phyloP scores from a whole-genome alignment of 768 basidiomycete genomes.

The Mycena pura region DNA sequence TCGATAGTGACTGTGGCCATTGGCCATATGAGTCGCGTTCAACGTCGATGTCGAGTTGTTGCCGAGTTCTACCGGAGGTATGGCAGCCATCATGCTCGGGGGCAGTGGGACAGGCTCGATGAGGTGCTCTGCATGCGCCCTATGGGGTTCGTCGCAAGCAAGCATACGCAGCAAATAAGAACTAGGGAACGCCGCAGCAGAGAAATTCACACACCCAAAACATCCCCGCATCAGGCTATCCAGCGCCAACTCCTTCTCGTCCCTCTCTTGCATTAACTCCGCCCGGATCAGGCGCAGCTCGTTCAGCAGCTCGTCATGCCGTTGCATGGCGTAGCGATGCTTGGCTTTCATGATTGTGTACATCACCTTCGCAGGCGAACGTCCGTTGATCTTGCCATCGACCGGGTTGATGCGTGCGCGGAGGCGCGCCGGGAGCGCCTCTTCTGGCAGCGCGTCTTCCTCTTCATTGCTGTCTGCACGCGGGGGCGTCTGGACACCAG shows the following conservation, averaged over 20 bases:
- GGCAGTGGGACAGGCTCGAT: slow-evolving; percentile 23
- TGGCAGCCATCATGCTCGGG: slow-evolving; percentile 14
- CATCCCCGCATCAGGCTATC: slow-evolving; percentile 55
- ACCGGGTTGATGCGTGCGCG: slow-evolving; percentile 55
- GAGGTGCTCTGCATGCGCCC: slow-evolving; percentile 24
- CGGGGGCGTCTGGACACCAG: slow-evolving; percentile 24
- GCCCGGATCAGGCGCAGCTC: slow-evolving; percentile 64
- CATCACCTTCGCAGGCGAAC: slow-evolving; percentile 72
- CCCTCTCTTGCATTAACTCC: slow-evolving; percentile 58
- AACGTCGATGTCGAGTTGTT: slow-evolving; percentile 16
- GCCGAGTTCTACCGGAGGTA: neutral
- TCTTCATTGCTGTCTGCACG: slow-evolving; percentile 43
- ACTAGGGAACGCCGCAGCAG: neutral
- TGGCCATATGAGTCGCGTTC: slow-evolving; percentile 18
- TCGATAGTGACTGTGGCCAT: slow-evolving; percentile 20
- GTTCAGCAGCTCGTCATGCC: slow-evolving; percentile 68
- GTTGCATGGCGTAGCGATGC: slow-evolving; percentile 68
- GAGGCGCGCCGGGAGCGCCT: slow-evolving; percentile 63
- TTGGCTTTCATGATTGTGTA: slow-evolving; percentile 83
- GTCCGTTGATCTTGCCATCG: slow-evolving; percentile 71
- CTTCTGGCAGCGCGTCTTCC: slow-evolving; percentile 45
- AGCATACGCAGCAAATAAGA: neutral
- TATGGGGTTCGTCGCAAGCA: no score
- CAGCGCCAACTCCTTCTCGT: slow-evolving; percentile 67
- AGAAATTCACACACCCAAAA: slow-evolving; percentile 55